Conservation (phyloP, 1,284 basidiomycete species). For the Apiotrichum siamense region DNA sequence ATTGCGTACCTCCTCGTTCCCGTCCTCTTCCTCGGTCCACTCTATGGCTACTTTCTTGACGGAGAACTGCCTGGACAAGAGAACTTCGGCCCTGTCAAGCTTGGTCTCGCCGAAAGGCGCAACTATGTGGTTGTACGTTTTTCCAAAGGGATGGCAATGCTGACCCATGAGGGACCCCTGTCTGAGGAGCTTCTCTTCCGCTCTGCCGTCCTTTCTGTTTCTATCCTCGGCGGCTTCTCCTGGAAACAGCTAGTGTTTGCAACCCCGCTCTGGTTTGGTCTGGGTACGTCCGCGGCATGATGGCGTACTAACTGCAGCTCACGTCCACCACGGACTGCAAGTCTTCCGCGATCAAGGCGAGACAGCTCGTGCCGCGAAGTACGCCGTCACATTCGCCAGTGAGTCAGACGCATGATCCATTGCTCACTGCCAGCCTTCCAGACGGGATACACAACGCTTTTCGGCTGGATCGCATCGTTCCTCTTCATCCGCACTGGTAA, state of each 20-base stretch:
- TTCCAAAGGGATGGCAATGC: not conserved
- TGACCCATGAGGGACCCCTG: conserved; percentile 62
- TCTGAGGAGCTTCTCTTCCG: conserved; percentile 93
- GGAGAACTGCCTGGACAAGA: conserved; percentile 59
- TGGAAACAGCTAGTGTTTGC: conserved; percentile 63
- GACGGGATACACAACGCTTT: conserved; percentile 79
- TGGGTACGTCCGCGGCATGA: conserved; percentile 55
- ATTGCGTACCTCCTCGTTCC: conserved; percentile 66
- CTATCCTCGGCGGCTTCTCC: conserved; percentile 61
- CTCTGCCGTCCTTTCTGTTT: conserved; percentile 69
- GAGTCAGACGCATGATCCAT: not conserved
- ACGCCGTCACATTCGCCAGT: conserved; percentile 52
- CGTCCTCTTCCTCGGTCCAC: conserved; percentile 73
- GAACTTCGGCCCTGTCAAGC: conserved; percentile 6
- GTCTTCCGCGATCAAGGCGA: conserved; percentile 65
- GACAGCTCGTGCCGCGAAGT: conserved; percentile 41
- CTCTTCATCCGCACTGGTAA: conserved; percentile 75
- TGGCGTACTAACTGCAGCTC: conserved; percentile 55
- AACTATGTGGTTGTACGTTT: conserved; percentile 70
- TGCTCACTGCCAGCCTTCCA: conserved; percentile 63
- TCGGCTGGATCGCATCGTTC: conserved; percentile 82
- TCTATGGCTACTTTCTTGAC: conserved; percentile 61
- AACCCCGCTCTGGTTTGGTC: conserved; percentile 79
- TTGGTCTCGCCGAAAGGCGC: conserved; percentile 50
- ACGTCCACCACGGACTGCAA: conserved; percentile 87